These are phyloP conservation scores for Fusarium sp. DNA, from an alignment of 2,329 filamentous ascomycete genomes.

Conservation along the genomic window DNA sequence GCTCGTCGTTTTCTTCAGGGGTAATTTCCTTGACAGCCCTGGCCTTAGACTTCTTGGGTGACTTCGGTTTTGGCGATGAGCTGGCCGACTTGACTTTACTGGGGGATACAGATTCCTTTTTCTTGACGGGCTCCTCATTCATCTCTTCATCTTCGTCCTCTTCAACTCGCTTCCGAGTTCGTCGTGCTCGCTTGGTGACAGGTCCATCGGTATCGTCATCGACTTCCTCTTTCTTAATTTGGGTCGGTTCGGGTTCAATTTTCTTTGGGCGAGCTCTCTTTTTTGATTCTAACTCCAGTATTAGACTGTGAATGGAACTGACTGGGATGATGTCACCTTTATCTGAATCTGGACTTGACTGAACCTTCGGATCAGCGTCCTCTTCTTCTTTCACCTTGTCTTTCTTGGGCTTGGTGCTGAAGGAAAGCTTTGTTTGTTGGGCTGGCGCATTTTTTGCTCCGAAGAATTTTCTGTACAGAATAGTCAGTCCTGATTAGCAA, in stretches of 20 bases:
- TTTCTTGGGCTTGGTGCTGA: slow-evolving; percentile 68
- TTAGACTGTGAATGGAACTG: neutral
- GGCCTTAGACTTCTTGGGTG: slow-evolving; percentile 26
- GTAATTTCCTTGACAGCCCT: slow-evolving; percentile 14
- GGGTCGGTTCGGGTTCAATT: slow-evolving; percentile 30
- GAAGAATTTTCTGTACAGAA: slow-evolving; percentile 82
- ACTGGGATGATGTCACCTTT: slow-evolving; percentile 48
- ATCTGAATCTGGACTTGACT: slow-evolving; percentile 54
- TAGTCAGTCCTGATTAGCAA: slow-evolving; percentile 15
- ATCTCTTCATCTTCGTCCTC: slow-evolving; percentile 62
- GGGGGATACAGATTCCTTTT: slow-evolving; percentile 18
- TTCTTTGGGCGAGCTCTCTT: slow-evolving; percentile 55
- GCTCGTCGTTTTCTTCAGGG: slow-evolving; percentile 39
- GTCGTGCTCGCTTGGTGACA: slow-evolving; percentile 67
- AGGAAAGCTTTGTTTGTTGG: slow-evolving; percentile 83
- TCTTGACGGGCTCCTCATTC: slow-evolving; percentile 51
- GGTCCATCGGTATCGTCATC: slow-evolving; percentile 69
- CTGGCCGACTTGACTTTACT: slow-evolving; percentile 37
- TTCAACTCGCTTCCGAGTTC: slow-evolving; percentile 59
- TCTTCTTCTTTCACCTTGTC: slow-evolving; percentile 49
- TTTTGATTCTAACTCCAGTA: slow-evolving; percentile 53
- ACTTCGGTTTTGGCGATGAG: slow-evolving; percentile 39
- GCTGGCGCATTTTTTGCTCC: slow-evolving; percentile 65
- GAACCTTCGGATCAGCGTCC: slow-evolving; percentile 46
- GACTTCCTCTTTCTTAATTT: slow-evolving; percentile 51